Conservation (phyloP, 169 alveolate genomes). For the Plasmodium vinckei region DNA sequence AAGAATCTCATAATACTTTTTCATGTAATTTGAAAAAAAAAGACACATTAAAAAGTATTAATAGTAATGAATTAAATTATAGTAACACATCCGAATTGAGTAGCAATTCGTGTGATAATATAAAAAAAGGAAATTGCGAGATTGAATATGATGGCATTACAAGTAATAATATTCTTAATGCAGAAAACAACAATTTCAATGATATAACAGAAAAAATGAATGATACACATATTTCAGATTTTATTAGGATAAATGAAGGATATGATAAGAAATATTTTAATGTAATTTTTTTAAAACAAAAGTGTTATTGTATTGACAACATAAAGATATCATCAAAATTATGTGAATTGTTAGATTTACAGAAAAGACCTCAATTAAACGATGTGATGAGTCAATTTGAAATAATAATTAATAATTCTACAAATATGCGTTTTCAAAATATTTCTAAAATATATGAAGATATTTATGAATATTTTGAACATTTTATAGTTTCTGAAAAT, state of each 20-base stretch:
- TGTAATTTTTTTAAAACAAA: slow-evolving; percentile 39
- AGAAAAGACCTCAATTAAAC: slow-evolving; percentile 26
- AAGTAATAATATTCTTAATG: background rate
- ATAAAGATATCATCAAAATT: slow-evolving; percentile 23
- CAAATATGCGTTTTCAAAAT: slow-evolving; percentile 20
- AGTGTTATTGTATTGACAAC: slow-evolving; percentile 33
- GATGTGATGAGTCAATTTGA: slow-evolving; percentile 45
- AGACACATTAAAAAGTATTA: background rate
- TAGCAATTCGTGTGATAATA: background rate
- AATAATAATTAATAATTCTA: slow-evolving; percentile 17
- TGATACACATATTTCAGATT: background rate
- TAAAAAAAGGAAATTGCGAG: too few relatives aligned
- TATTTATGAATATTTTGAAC: slow-evolving; percentile 68
- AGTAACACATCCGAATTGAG: background rate
- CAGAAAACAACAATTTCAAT: background rate
- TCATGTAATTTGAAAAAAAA: background rate
- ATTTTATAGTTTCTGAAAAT: slow-evolving; percentile 10
- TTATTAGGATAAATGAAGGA: slow-evolving; percentile 51
- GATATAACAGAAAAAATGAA: background rate
- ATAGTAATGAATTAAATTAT: background rate
- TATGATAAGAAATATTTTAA: slow-evolving; percentile 64
- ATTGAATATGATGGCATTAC: background rate
- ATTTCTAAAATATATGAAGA: slow-evolving; percentile 45
- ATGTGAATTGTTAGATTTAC: slow-evolving; percentile 4
- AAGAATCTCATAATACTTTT: background rate